These are phyloP conservation scores for Sarcodon aspratus DNA, from an alignment of 768 basidiomycete species.

Conservation along the genomic window DNA sequence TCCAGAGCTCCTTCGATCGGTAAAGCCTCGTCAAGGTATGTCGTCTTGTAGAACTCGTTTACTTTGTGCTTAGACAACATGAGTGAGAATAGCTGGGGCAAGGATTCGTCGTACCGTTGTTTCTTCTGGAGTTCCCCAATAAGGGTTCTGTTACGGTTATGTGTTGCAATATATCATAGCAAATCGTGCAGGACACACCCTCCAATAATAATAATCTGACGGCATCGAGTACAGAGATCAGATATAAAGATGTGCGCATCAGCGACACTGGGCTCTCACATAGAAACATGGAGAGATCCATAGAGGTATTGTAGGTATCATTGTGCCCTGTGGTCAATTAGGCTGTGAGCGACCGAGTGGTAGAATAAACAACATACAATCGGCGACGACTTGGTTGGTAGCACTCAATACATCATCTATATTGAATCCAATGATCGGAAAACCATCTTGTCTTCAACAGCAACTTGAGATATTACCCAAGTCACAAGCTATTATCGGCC, in stretches of 20 bases:
- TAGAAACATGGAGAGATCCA: slow-evolving; percentile 46
- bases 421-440: slow-evolving; percentile 47
- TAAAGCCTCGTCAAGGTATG: slow-evolving; percentile 30
- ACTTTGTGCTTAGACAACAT: slow-evolving; percentile 34
- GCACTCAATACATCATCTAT: slow-evolving; percentile 56
- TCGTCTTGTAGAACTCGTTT: slow-evolving; percentile 41
- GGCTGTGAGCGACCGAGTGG: not conserved
- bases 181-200: slow-evolving; percentile 25
- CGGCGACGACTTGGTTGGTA: slow-evolving; percentile 46
- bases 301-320: slow-evolving; percentile 39
- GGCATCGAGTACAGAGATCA: slow-evolving; percentile 1
- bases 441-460: not conserved
- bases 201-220: slow-evolving; percentile 69
- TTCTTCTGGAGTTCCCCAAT: slow-evolving; percentile 51
- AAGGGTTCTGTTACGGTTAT: slow-evolving; percentile 26
- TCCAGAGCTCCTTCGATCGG: slow-evolving; percentile 55
- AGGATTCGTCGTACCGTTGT: slow-evolving; percentile 17
- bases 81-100: not conserved
- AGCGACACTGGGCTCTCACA: slow-evolving; percentile 28
- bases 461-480: not conserved
- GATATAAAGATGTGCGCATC: not conserved
- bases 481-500: not conserved
- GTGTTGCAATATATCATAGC: not conserved
- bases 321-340: slow-evolving; percentile 49
- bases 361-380: slow-evolving; percentile 32